Evolutionary conservation across 129 eudicot species (phyloP).

Genomic region (Flaveria linearis): DNA sequence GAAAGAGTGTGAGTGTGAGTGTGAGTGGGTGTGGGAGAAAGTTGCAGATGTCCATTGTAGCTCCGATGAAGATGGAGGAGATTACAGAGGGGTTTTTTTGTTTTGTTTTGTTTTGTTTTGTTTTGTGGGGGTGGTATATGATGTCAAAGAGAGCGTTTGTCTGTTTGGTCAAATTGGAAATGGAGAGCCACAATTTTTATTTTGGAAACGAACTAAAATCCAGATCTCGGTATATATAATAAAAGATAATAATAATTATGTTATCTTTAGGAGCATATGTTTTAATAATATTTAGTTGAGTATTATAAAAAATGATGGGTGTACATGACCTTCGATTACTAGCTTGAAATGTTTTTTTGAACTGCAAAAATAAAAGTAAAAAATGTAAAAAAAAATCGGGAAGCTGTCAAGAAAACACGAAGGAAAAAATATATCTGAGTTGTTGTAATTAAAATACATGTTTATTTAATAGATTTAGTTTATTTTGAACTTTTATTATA

Average conservation of each 20-base stretch:
- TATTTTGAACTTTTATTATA: background rate
- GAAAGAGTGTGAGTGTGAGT: background rate
- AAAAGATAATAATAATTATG: no score
- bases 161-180: conserved; percentile 29
- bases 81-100: background rate
- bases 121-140: conserved; percentile 11
- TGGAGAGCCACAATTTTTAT: conserved; percentile 34
- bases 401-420: no score
- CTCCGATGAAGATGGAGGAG: conserved; percentile 16
- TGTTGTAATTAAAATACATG: background rate
- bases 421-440: background rate
- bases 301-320: background rate
- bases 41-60: conserved; percentile 21
- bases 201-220: conserved; percentile 37
- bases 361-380: no score
- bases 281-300: background rate
- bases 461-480: background rate
- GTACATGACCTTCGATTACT: background rate
- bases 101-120: background rate
- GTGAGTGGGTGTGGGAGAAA: conserved; percentile 15
- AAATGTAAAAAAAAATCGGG: no score
- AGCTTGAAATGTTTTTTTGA: background rate
- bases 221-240: conserved; percentile 19
- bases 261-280: background rate
- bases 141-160: conserved; percentile 38